phyloP scores from a whole-genome alignment of 495 filamentous ascomycete species.

The Talaromyces wortmannii region DNA sequence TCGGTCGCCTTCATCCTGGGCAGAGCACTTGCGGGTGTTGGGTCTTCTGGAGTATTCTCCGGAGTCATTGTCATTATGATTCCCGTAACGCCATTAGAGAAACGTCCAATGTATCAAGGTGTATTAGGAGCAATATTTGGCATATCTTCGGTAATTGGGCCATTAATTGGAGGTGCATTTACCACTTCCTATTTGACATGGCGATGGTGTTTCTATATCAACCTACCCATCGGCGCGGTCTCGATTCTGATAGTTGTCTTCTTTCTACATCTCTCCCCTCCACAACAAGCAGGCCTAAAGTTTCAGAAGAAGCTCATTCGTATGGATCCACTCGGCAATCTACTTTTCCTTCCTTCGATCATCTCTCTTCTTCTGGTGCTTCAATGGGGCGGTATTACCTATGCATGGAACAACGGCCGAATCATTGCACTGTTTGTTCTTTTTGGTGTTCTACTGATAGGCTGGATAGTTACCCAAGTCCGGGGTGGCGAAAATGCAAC shows the following conservation, averaged over 20 bases:
- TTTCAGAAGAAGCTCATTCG: constrained; percentile 34
- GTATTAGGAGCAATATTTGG: constrained; percentile 37
- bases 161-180: constrained; percentile 39
- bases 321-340: constrained; percentile 30
- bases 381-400: constrained; percentile 47
- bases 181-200: constrained; percentile 36
- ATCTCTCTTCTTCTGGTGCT: constrained; percentile 45
- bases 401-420: constrained; percentile 26
- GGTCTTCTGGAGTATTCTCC: constrained; percentile 43
- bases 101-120: constrained; percentile 40
- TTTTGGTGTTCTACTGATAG: constrained; percentile 13
- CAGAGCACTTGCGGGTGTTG: constrained; percentile 51
- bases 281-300: neutral
- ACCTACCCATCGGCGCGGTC: constrained; percentile 47
- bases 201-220: constrained; percentile 56
- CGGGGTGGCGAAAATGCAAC: constrained; percentile 11
- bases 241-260: constrained; percentile 10
- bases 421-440: constrained; percentile 30
- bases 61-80: constrained; percentile 39
- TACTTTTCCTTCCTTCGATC: constrained; percentile 39
- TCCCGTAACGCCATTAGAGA: constrained; percentile 29
- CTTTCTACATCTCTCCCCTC: constrained; percentile 23
- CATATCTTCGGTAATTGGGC: constrained; percentile 31
- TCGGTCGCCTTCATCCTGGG: constrained; percentile 54
- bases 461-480: constrained; percentile 16